Conservation (phyloP, 2,329 filamentous ascomycete species). For the Fusarium drepaniforme region DNA sequence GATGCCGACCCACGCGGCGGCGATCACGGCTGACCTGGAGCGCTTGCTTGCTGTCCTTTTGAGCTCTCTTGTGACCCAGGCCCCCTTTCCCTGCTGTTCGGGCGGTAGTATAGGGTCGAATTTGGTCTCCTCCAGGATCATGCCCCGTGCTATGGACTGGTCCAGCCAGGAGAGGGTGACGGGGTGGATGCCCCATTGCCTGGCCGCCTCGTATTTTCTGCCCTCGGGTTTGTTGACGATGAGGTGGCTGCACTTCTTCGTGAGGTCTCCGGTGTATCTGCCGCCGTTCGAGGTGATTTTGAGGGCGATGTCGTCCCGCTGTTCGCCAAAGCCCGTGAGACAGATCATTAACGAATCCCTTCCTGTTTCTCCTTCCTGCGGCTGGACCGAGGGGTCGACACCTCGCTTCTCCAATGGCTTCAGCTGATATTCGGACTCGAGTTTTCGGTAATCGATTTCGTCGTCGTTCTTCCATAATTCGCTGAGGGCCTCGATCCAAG, state of each 20-base stretch:
- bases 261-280: conserved; percentile 89
- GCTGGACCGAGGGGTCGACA: conserved; percentile 49
- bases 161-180: conserved; percentile 88
- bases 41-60: conserved; percentile 69
- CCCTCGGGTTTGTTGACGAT: conserved; percentile 84
- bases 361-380: conserved; percentile 36
- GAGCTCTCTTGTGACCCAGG: conserved; percentile 71
- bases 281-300: conserved; percentile 79
- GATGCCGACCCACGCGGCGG: too few species aligned
- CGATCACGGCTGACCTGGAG: conserved; percentile 61
- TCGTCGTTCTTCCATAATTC: conserved; percentile 86
- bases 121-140: conserved; percentile 89
- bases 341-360: conserved; percentile 63
- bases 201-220: conserved; percentile 92
- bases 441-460: conserved; percentile 75
- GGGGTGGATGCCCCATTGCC: conserved; percentile 82
- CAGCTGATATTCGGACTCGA: conserved; percentile 77
- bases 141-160: conserved; percentile 85
- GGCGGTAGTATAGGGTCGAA: conserved; percentile 81
- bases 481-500: conserved; percentile 86
- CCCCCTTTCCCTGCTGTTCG: conserved; percentile 80
- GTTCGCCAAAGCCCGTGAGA: conserved; percentile 69
- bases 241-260: conserved; percentile 87
- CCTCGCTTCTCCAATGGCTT: conserved; percentile 71
- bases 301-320: conserved; percentile 78